Evolutionary conservation across 768 basidiomycete species (phyloP).

Genomic region (Naganishia randhawae): DNA sequence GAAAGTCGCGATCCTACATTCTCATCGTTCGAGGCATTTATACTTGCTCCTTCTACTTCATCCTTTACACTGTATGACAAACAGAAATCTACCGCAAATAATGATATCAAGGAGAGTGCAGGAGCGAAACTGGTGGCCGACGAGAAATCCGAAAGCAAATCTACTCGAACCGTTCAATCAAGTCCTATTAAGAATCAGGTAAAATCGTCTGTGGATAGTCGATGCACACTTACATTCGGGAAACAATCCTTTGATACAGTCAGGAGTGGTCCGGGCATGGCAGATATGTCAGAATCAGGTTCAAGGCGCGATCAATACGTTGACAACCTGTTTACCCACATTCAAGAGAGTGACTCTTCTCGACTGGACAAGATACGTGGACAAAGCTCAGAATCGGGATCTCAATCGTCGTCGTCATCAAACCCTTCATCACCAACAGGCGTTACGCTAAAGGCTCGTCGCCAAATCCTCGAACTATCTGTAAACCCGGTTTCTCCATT

Average conservation of each 20-base stretch:
- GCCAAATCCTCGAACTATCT: slow-evolving; percentile 3
- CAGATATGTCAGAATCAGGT: neutral
- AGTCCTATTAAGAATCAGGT: slow-evolving; percentile 15
- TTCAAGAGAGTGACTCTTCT: neutral
- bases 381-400: neutral
- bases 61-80: slow-evolving; percentile 16
- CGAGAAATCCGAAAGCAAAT: neutral
- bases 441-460: slow-evolving; percentile 6
- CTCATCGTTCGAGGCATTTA: slow-evolving; percentile 15
- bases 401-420: neutral
- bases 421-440: neutral
- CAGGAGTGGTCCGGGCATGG: neutral
- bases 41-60: slow-evolving; percentile 9
- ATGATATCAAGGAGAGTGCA: neutral
- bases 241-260: slow-evolving; percentile 12
- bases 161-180: neutral
- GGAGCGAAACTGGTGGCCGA: neutral
- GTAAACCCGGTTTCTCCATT: slow-evolving; percentile 13
- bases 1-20: slow-evolving; percentile 19
- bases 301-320: neutral
- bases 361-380: neutral
- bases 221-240: neutral
- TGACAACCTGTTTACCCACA: neutral
- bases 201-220: slow-evolving; percentile 1
- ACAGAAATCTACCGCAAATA: neutral